Conservation (phyloP, 164 flowering plant species). For the Macadamia integrifolia region DNA sequence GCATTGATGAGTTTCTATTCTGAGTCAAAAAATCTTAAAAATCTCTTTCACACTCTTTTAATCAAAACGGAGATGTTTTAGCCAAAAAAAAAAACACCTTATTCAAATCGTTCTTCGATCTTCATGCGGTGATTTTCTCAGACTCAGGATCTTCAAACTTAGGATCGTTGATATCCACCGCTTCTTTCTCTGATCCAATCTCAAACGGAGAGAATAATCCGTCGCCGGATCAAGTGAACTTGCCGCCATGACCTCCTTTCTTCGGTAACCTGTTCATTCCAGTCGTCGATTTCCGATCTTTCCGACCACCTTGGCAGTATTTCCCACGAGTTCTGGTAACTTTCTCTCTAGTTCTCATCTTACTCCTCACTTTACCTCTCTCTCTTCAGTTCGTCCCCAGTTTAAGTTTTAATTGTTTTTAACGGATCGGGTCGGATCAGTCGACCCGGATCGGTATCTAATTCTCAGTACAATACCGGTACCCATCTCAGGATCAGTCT, state of each 20-base stretch:
- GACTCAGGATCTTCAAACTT: conserved; percentile 50
- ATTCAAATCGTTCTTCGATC: too few relatives aligned
- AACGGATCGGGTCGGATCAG: too few relatives aligned
- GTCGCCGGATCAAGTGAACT: conserved; percentile 59
- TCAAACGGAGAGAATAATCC: conserved; percentile 23
- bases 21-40: neutral
- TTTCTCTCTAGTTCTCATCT: conserved; percentile 33
- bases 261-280: conserved; percentile 60
- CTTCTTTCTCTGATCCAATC: conserved; percentile 21
- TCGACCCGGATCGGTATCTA: too few relatives aligned
- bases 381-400: too few relatives aligned
- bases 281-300: conserved; percentile 45
- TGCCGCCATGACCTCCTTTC: conserved; percentile 68
- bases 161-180: conserved; percentile 46
- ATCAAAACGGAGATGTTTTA: too few relatives aligned
- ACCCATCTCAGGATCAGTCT: too few relatives aligned
- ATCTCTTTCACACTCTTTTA: neutral
- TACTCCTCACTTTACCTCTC: neutral
- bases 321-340: conserved; percentile 17
- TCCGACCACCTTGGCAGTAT: conserved; percentile 26
- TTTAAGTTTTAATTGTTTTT: too few relatives aligned
- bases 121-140: too few relatives aligned
- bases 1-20: neutral
- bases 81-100: too few relatives aligned
- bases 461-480: too few relatives aligned